These are phyloP conservation scores for Auricularia sp. DNA, from an alignment of 768 basidiomycete species.

Conservation along the genomic window DNA sequence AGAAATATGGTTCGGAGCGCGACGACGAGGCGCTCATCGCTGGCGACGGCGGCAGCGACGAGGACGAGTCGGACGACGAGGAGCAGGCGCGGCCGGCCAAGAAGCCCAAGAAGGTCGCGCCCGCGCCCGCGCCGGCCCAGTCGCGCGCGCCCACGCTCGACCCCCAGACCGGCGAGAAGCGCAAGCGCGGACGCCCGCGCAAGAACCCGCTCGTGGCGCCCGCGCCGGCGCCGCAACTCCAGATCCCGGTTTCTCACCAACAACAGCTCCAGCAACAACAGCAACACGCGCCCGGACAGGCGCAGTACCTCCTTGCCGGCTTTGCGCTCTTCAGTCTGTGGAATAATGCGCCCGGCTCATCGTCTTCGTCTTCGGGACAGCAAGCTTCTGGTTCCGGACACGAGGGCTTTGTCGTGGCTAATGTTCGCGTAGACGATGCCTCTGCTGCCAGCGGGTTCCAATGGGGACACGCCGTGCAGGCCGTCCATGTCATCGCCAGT, in stretches of 20 bases:
- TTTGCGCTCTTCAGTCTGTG: constrained; percentile 83
- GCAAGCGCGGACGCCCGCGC: constrained; percentile 75
- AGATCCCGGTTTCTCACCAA: not conserved
- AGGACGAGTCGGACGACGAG: constrained; percentile 29
- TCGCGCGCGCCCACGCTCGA: constrained; percentile 20
- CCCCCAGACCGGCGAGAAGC: constrained; percentile 50
- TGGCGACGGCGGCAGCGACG: constrained; percentile 9
- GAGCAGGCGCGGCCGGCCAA: constrained; percentile 26
- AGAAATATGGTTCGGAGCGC: constrained; percentile 66
- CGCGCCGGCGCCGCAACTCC: constrained; percentile 11
- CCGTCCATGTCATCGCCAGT: constrained; percentile 21
- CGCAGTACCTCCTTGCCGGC: constrained; percentile 68
- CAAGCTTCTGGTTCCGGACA: too few relatives aligned
- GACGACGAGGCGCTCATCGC: constrained; percentile 41
- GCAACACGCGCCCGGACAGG: constrained; percentile 6
- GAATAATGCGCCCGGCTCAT: constrained; percentile 52
- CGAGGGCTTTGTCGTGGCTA: too few relatives aligned
- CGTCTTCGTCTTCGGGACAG: constrained; percentile 17
- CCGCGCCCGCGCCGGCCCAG: constrained; percentile 16
- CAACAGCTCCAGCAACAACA: constrained; percentile 12
- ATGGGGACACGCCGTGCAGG: constrained; percentile 50
- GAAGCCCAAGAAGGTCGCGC: constrained; percentile 32
- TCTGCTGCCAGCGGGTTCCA: too few relatives aligned
- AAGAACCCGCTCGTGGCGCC: constrained; percentile 41
- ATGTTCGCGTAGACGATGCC: too few relatives aligned